Base-by-base conservation (phyloP, 768 basidiomycete genomes). In the Tulasnella sp. region DNA sequence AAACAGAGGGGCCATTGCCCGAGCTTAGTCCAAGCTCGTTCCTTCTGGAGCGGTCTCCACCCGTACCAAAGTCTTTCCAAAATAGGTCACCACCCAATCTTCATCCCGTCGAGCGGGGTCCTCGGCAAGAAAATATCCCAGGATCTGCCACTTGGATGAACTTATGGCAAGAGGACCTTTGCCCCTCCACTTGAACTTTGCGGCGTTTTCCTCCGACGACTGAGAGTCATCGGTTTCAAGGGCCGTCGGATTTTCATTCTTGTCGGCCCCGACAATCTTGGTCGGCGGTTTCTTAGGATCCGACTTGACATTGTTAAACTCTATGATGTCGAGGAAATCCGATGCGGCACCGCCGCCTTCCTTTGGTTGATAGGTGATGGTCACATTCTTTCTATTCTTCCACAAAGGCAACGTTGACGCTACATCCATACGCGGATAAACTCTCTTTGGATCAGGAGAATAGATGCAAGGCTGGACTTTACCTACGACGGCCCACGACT, bases 51-150 rank as follows among this genome's bases (percentile, higher is more conserved):
- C 52, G 42, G 40, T 42, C 73, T 73, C 58, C 58, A 11, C 58
- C 58, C 72, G 37, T 34, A 74, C 73, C 64, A 74, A n/a, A 64
- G 73, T 64, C 39, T 74, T 74, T 37, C 52, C 73, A 64, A 74
- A 74, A 54, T 74, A 74, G 22, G 39, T 74, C 17, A 74, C 52
- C 5, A 74, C 73, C 73, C 73, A 74, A 64, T 74, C 73, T 39
- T 74, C 73, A 37, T 74, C 73, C 14, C 31, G 39, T 22, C 73
- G 38, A 54, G 45, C 36, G 19, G 64, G 52, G 54, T 74, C 54
- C 17, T 74, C 36, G 17, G 54, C 73, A 22, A 74, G 39, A 36
- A 74, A 58, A 37, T 54, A 74, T 64, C 73, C 73, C n/a, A 74
- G 29, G 42, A 74, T 31, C 73, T 74, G 73, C 73, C 73, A 74